Percentiles rank a stretch among this genome's conserved stretches.
Conservation (phyloP, 2,329 filamentous ascomycete genomes). For the Fusarium ambrosium region DNA sequence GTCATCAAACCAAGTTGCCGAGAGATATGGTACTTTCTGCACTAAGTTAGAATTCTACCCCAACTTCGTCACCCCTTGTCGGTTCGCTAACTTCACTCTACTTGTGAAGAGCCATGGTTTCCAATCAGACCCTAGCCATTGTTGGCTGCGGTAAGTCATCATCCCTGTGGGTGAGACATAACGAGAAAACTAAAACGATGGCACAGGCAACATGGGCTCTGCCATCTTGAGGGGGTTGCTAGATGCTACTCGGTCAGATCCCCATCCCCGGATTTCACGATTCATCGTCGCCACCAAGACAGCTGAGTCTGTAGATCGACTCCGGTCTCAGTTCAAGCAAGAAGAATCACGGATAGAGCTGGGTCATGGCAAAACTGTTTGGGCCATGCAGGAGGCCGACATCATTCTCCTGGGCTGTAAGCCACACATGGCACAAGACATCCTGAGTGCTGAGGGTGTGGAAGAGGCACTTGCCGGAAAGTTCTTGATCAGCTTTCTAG, state of each 20-base stretch:
- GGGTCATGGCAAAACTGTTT: not conserved
- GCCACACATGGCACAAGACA: constrained; percentile 10
- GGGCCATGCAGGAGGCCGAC: constrained; percentile 17
- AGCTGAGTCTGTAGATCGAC: not conserved
- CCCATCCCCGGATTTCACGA: not conserved
- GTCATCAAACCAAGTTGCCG: not conserved
- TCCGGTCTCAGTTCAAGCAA: not conserved
- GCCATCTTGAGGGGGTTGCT: not conserved
- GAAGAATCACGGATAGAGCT: not conserved
- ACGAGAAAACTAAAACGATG: not conserved
- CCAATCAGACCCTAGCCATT: not conserved
- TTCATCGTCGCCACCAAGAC: constrained; percentile 2
- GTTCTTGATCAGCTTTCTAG: constrained; percentile 19
- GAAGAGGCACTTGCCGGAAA: constrained; percentile 12
- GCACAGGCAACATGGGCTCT: constrained; percentile 1
- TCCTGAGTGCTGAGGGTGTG: constrained; percentile 12
- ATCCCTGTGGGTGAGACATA: not conserved
- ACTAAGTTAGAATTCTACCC: not conserved
- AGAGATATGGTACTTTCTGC: not conserved
- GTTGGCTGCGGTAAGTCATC: not conserved
- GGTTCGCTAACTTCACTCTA: too few species aligned
- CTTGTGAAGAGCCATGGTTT: not conserved
- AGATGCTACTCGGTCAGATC: not conserved
- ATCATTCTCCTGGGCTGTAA: constrained; percentile 18
- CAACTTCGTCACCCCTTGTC: not conserved